Conservation (phyloP, 1,284 basidiomycete species). For the Trametes pubescens region DNA sequence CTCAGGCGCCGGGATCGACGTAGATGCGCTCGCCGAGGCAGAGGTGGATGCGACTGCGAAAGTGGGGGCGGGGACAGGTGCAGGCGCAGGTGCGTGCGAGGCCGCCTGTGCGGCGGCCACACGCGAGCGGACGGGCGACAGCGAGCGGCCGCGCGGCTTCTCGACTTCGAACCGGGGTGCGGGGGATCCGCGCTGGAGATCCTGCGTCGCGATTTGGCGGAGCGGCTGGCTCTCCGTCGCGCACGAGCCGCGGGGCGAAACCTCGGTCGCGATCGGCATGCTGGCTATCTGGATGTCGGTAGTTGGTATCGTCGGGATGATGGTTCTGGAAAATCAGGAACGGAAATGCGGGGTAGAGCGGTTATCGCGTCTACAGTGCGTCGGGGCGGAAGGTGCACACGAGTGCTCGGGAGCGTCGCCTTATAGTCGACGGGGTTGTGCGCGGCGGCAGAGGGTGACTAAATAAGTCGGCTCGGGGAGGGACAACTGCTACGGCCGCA, state of each 20-base stretch:
- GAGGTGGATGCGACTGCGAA: conserved; percentile 9
- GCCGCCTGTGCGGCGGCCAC: not conserved
- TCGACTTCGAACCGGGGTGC: conserved; percentile 31
- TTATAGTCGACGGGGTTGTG: conserved; percentile 1
- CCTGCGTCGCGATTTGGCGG: conserved; percentile 20
- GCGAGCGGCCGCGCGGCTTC: conserved; percentile 28
- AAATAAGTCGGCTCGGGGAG: conserved; percentile 4
- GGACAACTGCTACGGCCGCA: not conserved
- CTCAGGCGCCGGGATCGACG: not conserved
- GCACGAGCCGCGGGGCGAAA: conserved; percentile 16
- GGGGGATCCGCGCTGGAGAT: conserved; percentile 27
- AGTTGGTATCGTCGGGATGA: not conserved
- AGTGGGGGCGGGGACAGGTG: conserved; percentile 10
- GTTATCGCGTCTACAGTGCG: conserved; percentile 2
- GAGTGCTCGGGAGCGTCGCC: not conserved
- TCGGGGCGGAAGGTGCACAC: conserved; percentile 1
- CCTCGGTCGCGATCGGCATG: conserved; percentile 31
- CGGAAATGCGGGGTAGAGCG: conserved; percentile 4
- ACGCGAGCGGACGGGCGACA: conserved; percentile 21
- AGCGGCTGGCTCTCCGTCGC: conserved; percentile 4
- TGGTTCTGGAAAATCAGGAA: conserved; percentile 4
- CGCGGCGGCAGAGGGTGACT: conserved; percentile 6
- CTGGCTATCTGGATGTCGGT: conserved; percentile 13
- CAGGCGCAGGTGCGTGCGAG: conserved; percentile 4
- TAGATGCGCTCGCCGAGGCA: not conserved